Conservation (phyloP, 345 rosid genomes). For the Linum tenue region DNA sequence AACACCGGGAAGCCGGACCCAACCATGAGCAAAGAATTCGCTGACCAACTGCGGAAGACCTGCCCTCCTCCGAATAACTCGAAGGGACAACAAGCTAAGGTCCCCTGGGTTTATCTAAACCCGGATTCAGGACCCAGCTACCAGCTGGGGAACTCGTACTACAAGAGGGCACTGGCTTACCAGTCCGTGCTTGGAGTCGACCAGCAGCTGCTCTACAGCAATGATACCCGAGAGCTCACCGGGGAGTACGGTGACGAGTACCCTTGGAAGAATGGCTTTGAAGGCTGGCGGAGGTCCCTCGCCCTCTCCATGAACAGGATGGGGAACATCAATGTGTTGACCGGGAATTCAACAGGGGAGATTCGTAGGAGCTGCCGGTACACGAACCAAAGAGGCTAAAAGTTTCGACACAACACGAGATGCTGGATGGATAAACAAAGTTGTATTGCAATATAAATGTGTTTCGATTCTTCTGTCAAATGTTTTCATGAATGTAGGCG, state of each 20-base stretch:
- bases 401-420: neutral
- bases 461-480: no score
- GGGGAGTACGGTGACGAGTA: slow-evolving; percentile 23
- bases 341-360: slow-evolving; percentile 46
- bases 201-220: slow-evolving; percentile 47
- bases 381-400: slow-evolving; percentile 11
- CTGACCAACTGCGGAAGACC: slow-evolving; percentile 15
- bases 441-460: neutral
- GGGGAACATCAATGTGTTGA: slow-evolving; percentile 57
- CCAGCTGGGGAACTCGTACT: slow-evolving; percentile 42
- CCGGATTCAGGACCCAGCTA: slow-evolving; percentile 38
- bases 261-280: slow-evolving; percentile 29
- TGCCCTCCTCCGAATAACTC: slow-evolving; percentile 23
- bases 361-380: slow-evolving; percentile 45
- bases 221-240: slow-evolving; percentile 36
- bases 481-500: no score
- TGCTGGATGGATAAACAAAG: neutral
- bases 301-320: slow-evolving; percentile 57
- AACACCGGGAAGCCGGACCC: slow-evolving; percentile 23
- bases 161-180: slow-evolving; percentile 32
- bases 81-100: slow-evolving; percentile 31
- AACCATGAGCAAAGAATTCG: slow-evolving; percentile 15
- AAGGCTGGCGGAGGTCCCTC: slow-evolving; percentile 48
- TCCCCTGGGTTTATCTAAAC: slow-evolving; percentile 52
- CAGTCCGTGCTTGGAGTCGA: slow-evolving; percentile 54